Conservation (phyloP, 345 rosid genomes). For the Rhodamnia argentea region DNA sequence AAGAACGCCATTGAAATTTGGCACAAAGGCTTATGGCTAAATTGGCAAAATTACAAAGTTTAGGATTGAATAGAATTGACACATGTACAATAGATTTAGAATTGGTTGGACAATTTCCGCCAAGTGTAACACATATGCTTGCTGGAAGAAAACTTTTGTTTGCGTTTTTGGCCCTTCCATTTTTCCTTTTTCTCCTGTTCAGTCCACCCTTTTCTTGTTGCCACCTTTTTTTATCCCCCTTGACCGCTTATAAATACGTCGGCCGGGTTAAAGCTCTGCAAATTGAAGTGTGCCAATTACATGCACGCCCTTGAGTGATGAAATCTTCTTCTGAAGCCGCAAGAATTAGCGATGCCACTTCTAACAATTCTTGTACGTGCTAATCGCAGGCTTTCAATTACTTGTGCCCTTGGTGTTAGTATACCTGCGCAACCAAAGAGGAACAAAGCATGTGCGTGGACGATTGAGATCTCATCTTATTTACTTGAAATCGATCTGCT, state of each 20-base stretch:
- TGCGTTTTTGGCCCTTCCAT: background rate
- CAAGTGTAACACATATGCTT: rapidly evolving
- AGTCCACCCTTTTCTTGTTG: too few species aligned
- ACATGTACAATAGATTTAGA: rapidly evolving
- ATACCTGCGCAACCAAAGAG: background rate
- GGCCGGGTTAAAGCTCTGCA: too few species aligned
- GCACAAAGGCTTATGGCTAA: rapidly evolving
- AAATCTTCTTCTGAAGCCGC: too few species aligned
- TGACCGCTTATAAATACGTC: too few species aligned
- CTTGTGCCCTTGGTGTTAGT: background rate
- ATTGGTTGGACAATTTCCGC: background rate
- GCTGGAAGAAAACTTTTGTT: background rate
- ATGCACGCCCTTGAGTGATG: too few species aligned
- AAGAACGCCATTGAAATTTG: rapidly evolving
- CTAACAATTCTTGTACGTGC: background rate
- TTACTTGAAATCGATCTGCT: background rate
- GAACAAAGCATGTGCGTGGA: background rate
- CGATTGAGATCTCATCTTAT: background rate
- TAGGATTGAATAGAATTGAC: background rate
- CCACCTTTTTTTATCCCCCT: too few species aligned
- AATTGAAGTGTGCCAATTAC: too few species aligned
- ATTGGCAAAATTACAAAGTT: background rate
- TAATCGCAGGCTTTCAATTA: background rate
- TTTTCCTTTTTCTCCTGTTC: background rate
- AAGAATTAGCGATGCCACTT: background rate